Evolutionary conservation across 176 grass and related monocot genomes (phyloP), one percentile per base, ranked within the genome.

Genomic region (Saccharum spontaneum): DNA sequence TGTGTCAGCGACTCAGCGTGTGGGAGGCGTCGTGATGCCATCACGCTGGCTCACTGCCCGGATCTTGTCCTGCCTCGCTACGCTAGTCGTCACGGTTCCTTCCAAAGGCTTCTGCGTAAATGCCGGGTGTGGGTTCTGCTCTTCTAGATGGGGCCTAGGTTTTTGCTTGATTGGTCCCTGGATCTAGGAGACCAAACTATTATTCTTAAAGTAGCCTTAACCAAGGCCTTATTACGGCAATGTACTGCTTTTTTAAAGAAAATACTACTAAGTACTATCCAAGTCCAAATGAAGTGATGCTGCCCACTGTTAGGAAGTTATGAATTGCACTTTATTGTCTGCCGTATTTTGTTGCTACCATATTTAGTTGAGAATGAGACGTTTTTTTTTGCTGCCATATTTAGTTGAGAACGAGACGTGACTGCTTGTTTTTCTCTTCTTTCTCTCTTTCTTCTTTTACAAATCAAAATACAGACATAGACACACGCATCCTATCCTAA

Each of bases 41-140:
- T 55, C 31, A 14, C 82, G 18, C 26, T 83, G 73, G 45, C 60
- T 87, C 84, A 77, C 83, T 87, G 73, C 57, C 60, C 80, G 48
- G 76, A 84, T 90, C 89, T 87, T 80, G 85, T 84, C 89, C 80
- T 87, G 34, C 61, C 13, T 84, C 72, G 11, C 28, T 28, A 1
- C 28, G 11, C 10, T 22, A 41, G 12, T 79, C 79, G 54, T 26
- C 80, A 40, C 63, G 69, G 61, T 63, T 90, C 62, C 72, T 69
- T 73, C 60, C 45, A 8, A 74, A 55, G 39, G 16, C 77, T 49
- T 63, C 38, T 34, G 41, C 64, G 18, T 3, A 26, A 40, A 41
- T 64, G 81, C 75, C 70, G 85, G 69, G 39, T 20, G 3, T 64
- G 62, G 8, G 2, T 20, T n/a, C n/a, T 69, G 76, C 46, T 17